phyloP scores from a whole-genome alignment of 1,139 yeast species.

The Suzukiozyma palmioleophila region DNA sequence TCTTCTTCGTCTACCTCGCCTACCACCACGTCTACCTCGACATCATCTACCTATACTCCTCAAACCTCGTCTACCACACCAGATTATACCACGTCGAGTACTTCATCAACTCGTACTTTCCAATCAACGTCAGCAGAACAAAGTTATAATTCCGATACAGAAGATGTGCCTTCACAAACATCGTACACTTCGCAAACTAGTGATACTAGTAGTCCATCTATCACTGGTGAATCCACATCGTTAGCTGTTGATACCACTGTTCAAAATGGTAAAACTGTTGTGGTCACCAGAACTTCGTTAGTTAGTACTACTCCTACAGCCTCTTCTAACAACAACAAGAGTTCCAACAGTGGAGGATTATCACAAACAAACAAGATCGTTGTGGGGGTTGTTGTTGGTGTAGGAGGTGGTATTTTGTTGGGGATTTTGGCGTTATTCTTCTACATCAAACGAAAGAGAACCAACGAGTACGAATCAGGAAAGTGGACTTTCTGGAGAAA shows the following conservation, averaged over 20 bases:
- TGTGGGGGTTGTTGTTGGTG: constrained; percentile 50
- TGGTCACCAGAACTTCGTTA: constrained; percentile 36
- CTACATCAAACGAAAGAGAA: constrained; percentile 31
- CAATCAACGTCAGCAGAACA: not conserved
- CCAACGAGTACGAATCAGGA: constrained; percentile 25
- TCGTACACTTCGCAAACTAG: constrained; percentile 6
- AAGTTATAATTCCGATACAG: constrained; percentile 11
- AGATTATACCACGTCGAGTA: not conserved
- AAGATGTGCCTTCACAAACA: not conserved
- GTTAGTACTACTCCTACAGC: constrained; percentile 22
- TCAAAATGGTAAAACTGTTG: constrained; percentile 33
- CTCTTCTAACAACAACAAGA: constrained; percentile 13
- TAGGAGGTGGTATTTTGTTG: constrained; percentile 41
- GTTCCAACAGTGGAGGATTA: constrained; percentile 26
- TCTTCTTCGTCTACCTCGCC: not conserved
- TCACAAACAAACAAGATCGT: constrained; percentile 43
- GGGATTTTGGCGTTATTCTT: constrained; percentile 34
- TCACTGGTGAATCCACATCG: constrained; percentile 9
- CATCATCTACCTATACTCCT: not conserved
- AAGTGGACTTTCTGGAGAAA: constrained; percentile 54
- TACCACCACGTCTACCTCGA: not conserved
- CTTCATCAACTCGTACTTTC: constrained; percentile 2
- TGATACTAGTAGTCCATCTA: constrained; percentile 4
- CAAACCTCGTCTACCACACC: not conserved
- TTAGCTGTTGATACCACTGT: constrained; percentile 28